Base-by-base conservation (phyloP, 805 yeast genomes). In the Saitoella complicata region DNA sequence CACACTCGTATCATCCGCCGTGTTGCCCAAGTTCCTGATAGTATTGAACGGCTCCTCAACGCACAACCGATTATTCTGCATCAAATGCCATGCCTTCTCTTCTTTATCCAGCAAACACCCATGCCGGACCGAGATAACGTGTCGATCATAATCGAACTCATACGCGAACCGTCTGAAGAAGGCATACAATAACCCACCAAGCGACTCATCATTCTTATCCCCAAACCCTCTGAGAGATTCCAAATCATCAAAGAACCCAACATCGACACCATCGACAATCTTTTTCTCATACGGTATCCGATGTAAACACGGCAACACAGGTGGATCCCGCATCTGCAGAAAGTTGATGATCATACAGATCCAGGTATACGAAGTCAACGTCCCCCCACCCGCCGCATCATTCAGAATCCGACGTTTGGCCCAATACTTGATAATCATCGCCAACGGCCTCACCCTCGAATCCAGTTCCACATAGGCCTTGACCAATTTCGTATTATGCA, bases 321-420 rank as follows among this genome's bases (percentile, higher is more conserved):
- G 54, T 29, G 51, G 53, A 5, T 13, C 36, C 6, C 54, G 48
- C 31, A 43, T 38, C 40, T 54, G 57, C 12, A 54, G 43, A 41
- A 51, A 54, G 38, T 51, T 53, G 41, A 54, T 47, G 41, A 54
- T 49, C 44, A 54, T 37, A 37, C 57, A 54, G 8, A 54, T 49
- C 54, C 56, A 53, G 12, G 57, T 52, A 40, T 54, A 54, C 9
- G 56, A 53, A 9, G 55, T 48, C 33, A 54, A 41, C 5, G 57
- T 54, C 6, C 53, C 56, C 30, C 56, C 56, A 9, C 49, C 53
- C 5, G 57, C 57, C n/a, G 57, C 57, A 35, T 54, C 55, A 38
- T 54, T 54, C 12, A 54, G 46, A 29, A 21, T 46, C 7, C 57
- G 51, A 35, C 47, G 50, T 37, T 54, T 54, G 11, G 57, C 48